These are phyloP conservation scores for Zygosaccharomyces gambellarensis DNA, from an alignment of 805 yeast species.

Conservation along the genomic window DNA sequence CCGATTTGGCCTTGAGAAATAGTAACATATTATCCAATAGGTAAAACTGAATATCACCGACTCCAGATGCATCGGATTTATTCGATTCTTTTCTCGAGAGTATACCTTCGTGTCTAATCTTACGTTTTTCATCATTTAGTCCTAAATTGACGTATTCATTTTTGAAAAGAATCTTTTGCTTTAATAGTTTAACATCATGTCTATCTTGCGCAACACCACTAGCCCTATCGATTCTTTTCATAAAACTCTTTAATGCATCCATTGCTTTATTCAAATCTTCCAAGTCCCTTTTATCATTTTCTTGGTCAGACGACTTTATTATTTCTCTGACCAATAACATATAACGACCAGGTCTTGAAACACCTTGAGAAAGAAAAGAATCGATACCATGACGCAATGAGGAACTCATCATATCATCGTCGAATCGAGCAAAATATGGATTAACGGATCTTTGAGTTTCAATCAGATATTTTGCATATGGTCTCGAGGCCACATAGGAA, in stretches of 20 bases:
- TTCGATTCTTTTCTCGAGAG: conserved; percentile 33
- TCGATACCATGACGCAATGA: conserved; percentile 59
- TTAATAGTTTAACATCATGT: conserved; percentile 79
- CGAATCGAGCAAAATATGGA: conserved; percentile 86
- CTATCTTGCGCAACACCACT: conserved; percentile 93
- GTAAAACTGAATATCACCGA: conserved; percentile 77
- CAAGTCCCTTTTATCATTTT: conserved; percentile 46
- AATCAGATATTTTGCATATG: conserved; percentile 90
- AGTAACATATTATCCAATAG: conserved; percentile 82
- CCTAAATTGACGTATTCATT: conserved; percentile 86
- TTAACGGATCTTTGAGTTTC: conserved; percentile 90
- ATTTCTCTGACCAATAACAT: conserved; percentile 80
- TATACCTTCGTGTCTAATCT: conserved; percentile 45
- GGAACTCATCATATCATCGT: conserved; percentile 80
- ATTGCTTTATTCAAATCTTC: conserved; percentile 62
- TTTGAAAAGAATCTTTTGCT: conserved; percentile 75
- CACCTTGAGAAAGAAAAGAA: conserved; percentile 90
- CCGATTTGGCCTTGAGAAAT: conserved; percentile 78
- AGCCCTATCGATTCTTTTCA: conserved; percentile 70
- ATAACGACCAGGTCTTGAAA: conserved; percentile 92
- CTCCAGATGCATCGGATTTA: conserved; percentile 24
- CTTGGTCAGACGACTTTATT: conserved; percentile 79
- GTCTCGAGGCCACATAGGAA: conserved; percentile 88
- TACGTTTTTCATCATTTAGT: conserved; percentile 73
- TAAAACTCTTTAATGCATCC: conserved; percentile 66